Evolutionary conservation across 257 asterid genomes (phyloP).

Genomic region (Coffea canephora): DNA sequence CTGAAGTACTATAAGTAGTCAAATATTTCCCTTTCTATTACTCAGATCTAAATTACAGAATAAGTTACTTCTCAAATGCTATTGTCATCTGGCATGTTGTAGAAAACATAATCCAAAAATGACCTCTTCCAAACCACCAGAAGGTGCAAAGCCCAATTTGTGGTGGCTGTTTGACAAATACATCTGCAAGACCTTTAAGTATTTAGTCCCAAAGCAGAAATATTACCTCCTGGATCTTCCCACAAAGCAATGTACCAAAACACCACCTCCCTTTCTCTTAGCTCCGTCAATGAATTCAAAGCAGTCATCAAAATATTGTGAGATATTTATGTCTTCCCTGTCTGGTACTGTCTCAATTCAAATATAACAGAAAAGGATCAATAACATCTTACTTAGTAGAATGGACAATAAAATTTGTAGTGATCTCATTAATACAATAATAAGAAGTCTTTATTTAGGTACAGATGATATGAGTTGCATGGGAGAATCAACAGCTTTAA

Average conservation of each 20-base stretch:
- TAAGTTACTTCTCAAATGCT: background rate
- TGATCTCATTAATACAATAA: background rate
- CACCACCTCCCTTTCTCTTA: slow-evolving; percentile 58
- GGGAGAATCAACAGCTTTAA: background rate
- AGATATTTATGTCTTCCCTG: slow-evolving; percentile 45
- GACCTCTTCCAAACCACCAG: background rate
- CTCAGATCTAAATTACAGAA: background rate
- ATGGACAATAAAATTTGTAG: background rate
- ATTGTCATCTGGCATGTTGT: too few relatives aligned
- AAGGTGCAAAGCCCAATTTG: background rate
- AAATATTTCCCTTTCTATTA: background rate
- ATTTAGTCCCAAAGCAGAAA: background rate
- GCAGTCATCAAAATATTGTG: slow-evolving; percentile 67
- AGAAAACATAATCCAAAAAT: too few relatives aligned
- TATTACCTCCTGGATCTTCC: slow-evolving; percentile 88
- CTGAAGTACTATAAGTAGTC: background rate
- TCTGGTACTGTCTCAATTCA: slow-evolving; percentile 61
- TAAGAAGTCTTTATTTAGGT: background rate
- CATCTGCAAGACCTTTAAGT: background rate
- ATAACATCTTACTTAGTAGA: background rate
- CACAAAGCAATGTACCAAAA: slow-evolving; percentile 78
- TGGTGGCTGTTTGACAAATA: background rate
- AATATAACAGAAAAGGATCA: slow-evolving; percentile 7
- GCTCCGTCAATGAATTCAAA: slow-evolving; percentile 78
- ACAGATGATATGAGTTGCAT: background rate